These are phyloP conservation scores for Russula olivacea DNA, from an alignment of 768 basidiomycete species.

Conservation along the genomic window DNA sequence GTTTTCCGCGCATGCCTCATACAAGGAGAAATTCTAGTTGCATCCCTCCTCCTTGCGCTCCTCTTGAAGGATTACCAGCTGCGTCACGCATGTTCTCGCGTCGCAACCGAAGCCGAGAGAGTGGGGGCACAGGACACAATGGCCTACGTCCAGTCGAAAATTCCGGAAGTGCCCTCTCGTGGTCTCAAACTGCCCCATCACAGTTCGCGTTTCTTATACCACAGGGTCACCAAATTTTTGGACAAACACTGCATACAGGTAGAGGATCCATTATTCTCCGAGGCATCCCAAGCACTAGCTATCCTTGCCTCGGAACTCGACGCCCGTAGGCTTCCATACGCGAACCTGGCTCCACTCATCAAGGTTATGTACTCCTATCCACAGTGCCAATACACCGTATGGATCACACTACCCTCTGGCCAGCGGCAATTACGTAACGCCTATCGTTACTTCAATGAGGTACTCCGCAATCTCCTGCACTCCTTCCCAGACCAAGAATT, in stretches of 20 bases:
- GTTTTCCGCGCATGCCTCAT: constrained; percentile 60
- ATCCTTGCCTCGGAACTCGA: constrained; percentile 19
- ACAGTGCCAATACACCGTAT: constrained; percentile 26
- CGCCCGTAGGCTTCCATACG: constrained; percentile 3
- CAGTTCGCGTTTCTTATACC: not conserved
- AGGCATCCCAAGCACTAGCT: constrained; percentile 24
- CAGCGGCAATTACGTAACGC: constrained; percentile 24
- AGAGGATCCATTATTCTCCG: constrained; percentile 19
- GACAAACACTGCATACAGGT: constrained; percentile 13
- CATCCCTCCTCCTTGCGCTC: constrained; percentile 60
- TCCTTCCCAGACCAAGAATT: constrained; percentile 7
- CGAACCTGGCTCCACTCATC: constrained; percentile 21
- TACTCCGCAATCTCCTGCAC: constrained; percentile 29
- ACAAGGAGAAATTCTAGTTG: constrained; percentile 77
- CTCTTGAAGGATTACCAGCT: constrained; percentile 59
- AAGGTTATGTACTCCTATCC: constrained; percentile 26
- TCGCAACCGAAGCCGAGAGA: constrained; percentile 28
- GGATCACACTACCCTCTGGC: constrained; percentile 23
- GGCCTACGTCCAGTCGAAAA: constrained; percentile 27
- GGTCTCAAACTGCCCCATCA: constrained; percentile 3
- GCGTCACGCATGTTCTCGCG: constrained; percentile 27
- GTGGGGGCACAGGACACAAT: constrained; percentile 26
- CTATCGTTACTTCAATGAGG: constrained; percentile 31
- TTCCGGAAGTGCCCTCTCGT: constrained; percentile 7
- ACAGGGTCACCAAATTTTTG: constrained; percentile 22